phyloP scores from a whole-genome alignment of 148 eudicot species.

The Vaccinium vitisidaea region DNA sequence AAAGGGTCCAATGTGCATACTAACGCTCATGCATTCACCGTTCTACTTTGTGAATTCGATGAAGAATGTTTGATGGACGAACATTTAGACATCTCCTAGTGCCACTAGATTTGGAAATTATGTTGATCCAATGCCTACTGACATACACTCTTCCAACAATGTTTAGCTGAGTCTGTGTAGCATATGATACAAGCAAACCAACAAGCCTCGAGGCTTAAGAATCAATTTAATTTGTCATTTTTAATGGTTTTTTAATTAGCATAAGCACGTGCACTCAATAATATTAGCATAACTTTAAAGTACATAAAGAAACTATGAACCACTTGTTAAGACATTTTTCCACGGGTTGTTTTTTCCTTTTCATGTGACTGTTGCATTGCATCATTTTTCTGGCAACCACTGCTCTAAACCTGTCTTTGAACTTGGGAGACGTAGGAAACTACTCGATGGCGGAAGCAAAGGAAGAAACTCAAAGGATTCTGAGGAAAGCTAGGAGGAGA shows the following conservation, averaged over 20 bases:
- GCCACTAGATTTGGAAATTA: background rate
- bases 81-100: background rate
- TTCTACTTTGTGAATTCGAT: background rate
- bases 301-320: background rate
- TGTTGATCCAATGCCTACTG: background rate
- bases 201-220: background rate
- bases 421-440: constrained; percentile 35
- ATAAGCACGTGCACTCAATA: background rate
- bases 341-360: background rate
- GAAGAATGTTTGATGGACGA: background rate
- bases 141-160: background rate
- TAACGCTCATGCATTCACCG: background rate
- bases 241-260: background rate
- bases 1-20: background rate
- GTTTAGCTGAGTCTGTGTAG: background rate
- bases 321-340: background rate
- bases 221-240: background rate
- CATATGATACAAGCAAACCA: background rate
- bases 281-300: background rate
- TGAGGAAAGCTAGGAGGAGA: constrained; percentile 83
- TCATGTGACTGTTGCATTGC: background rate
- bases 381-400: background rate
- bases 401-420: constrained; percentile 11
- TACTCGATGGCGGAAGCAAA: constrained; percentile 43
- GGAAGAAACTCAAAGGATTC: constrained; percentile 58